Evolutionary conservation across 192 early-diverging fungal species (phyloP).

Genomic region (Coemansia reversa): DNA sequence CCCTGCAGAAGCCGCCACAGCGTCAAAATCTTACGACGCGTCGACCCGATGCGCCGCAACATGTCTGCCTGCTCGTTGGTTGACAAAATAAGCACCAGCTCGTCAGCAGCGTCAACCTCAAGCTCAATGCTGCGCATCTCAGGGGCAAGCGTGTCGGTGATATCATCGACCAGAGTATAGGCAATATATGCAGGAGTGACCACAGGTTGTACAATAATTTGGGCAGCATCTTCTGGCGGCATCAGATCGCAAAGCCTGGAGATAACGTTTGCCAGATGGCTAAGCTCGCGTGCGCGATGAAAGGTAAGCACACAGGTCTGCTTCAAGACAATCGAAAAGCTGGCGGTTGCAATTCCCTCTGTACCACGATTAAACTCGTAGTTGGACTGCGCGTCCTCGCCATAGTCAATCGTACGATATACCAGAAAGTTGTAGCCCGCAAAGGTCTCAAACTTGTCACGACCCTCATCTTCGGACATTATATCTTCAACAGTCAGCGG

Average conservation of each 20-base stretch:
- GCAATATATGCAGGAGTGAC: constrained; percentile 53
- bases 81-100: constrained; percentile 87
- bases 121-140: constrained; percentile 84
- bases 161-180: constrained; percentile 93
- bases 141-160: constrained; percentile 89
- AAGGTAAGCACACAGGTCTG: constrained; percentile 34
- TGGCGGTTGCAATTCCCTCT: constrained; percentile 62
- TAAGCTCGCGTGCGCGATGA: constrained; percentile 59
- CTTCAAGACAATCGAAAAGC: constrained; percentile 53
- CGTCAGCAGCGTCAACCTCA: constrained; percentile 95
- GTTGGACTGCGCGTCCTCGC: constrained; percentile 50
- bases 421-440: constrained; percentile 84
- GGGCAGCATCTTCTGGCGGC: not conserved
- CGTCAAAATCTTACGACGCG: constrained; percentile 67
- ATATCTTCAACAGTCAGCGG: constrained; percentile 91
- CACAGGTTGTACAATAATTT: constrained; percentile 3
- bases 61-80: constrained; percentile 85
- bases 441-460: constrained; percentile 92
- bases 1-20: constrained; percentile 67
- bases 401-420: constrained; percentile 73
- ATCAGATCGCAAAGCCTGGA: constrained; percentile 39
- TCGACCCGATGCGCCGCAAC: constrained; percentile 71
- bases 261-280: constrained; percentile 54
- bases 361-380: constrained; percentile 56
- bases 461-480: constrained; percentile 72